Evolutionary conservation across 2,329 filamentous ascomycete species (phyloP), one percentile per base, ranked within the genome.

Genomic region (Aspergillus cejpii): DNA sequence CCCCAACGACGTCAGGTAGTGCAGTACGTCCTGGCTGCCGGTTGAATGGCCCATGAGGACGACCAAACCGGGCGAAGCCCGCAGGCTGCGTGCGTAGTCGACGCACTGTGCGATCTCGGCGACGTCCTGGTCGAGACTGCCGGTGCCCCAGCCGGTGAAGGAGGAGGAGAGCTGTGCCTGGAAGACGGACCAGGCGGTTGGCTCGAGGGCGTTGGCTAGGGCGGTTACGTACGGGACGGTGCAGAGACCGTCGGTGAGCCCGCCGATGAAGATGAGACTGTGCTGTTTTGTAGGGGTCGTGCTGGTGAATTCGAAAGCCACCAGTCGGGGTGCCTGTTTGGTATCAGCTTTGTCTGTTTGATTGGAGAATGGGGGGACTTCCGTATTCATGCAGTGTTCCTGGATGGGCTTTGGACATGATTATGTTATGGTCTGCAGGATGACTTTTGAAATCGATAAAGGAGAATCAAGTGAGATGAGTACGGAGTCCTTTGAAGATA

Each of bases 1-100:
- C 11, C 31, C 14, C 31, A 26, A 59, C 55, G 48, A 63, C 39
- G 5, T 66, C 1, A 83, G 60, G 52, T 85, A 86, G 54, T 84
- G 77, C 66, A 85, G 74, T 10, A 80, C 73, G 59, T 85, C 82
- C 62, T 86, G 83, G 54, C 78, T 84, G 0, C 83, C 83, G 0
- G 83, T 86, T 1, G 78, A 82, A 54, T 85, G 81, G 2, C 83
- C 83, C 77, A 86, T 81, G 11, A 85, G 62, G 20, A 83, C 77
- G n/a, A 85, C 62, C 21, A 29, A 8, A 37, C 39, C 12, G 47
- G 43, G 1, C 38, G 48, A 39, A 2, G 54, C 46, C 43, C 69
- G 69, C 36, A 63, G 57, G 0, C 56, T 45, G 10, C 65, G 67
- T 48, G 81, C 72, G 50, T 78, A 80, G 10, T 62, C 44, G 1